These are phyloP conservation scores for Cylindrotheca closterium DNA, from an alignment of 108 stramenopile species.

Conservation along the genomic window DNA sequence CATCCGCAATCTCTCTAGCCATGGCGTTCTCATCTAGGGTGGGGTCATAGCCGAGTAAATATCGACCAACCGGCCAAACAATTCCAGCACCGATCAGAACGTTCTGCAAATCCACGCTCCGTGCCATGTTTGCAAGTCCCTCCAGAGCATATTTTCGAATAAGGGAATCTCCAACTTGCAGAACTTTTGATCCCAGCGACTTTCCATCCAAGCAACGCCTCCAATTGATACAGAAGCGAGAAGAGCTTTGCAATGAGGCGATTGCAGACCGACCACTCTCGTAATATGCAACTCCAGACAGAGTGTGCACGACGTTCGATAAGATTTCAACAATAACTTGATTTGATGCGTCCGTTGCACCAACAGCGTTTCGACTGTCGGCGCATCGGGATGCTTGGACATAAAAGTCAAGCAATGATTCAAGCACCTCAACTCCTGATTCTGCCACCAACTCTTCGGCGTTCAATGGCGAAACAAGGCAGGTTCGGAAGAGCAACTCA, in stretches of 20 bases:
- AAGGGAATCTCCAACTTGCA: constrained; percentile 24
- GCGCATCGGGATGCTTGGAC: constrained; percentile 15
- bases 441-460: constrained; percentile 77
- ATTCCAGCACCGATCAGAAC: constrained; percentile 53
- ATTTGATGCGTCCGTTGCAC: constrained; percentile 5
- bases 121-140: constrained; percentile 54
- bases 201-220: constrained; percentile 50
- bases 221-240: constrained; percentile 50
- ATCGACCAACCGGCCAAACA: constrained; percentile 58
- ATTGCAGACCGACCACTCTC: constrained; percentile 56
- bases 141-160: constrained; percentile 65
- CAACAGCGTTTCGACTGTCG: background rate
- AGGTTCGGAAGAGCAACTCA: constrained; percentile 62
- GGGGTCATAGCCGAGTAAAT: constrained; percentile 59
- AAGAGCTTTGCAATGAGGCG: constrained; percentile 24
- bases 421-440: constrained; percentile 43
- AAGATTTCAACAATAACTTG: constrained; percentile 39
- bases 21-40: constrained; percentile 45
- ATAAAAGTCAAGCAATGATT: constrained; percentile 46
- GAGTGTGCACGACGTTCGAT: constrained; percentile 46
- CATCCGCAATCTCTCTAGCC: constrained; percentile 33
- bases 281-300: constrained; percentile 54
- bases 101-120: constrained; percentile 39
- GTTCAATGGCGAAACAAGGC: constrained; percentile 71
- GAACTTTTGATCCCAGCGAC: constrained; percentile 18